Evolutionary conservation across 2,329 filamentous ascomycete genomes (phyloP), one percentile per base, ranked within the genome.

Genomic region (Trichoderma atrobrunneum): DNA sequence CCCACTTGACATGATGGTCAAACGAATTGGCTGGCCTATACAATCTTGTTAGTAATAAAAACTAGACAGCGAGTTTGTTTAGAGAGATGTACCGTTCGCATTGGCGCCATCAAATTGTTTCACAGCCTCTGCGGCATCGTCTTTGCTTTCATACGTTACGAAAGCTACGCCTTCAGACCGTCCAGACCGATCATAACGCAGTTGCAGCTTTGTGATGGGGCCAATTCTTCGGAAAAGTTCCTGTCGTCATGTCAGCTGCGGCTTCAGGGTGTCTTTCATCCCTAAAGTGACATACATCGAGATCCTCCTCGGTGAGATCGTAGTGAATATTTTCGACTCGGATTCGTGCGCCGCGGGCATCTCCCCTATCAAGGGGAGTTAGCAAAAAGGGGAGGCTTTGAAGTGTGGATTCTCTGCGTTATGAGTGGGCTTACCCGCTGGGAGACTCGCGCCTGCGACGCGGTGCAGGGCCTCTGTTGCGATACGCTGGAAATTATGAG

Each of bases 321-420:
- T 97, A 98, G 81, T 98, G 95, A 72, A 98, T 85, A 80, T 97
- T 97, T 74, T 97, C 93, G 73, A 97, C 91, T 75, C 91, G 91
- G 75, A 98, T 82, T 82, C 93, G 95, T 60, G 90, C 86, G 76
- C 91, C 90, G 71, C 84, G 83, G 34, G 83, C 79, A 43, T 88
- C 85, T 78, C 89, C 89, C 75, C 39, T 60, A 30, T 24, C 18
- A 26, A 24, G 28, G 14, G 70, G 43, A 72, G 61, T 75, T 51
- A 76, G 73, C 70, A 56, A 60, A 54, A 18, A 24, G 48, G 21
- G 18, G 21, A 16, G 54, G 0, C 18, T 21, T 59, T 11, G 18
- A 21, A 34, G 32, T 10, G 6, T 21, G 5, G 30, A 7, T 61
- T 36, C 12, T 36, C n/a, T 34, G 76, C 76, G 34, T 26, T 21